Percentiles rank a stretch among this genome's conserved stretches.
phyloP scores from a whole-genome alignment of 176 grass and related monocot genomes.

The Poa pratensis region DNA sequence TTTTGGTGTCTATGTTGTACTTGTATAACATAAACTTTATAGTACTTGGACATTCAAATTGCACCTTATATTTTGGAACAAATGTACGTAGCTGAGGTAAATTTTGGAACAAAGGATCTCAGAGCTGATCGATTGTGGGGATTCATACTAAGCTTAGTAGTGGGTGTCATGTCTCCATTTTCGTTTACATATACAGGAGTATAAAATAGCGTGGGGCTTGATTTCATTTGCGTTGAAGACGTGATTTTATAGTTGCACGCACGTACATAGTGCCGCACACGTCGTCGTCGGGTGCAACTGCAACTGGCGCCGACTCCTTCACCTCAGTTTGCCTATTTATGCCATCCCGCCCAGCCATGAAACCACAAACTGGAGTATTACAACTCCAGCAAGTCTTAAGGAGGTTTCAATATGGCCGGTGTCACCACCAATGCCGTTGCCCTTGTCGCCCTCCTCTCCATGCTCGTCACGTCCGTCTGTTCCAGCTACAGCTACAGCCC shows the following conservation, averaged over 20 bases:
- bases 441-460: constrained; percentile 5
- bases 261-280: constrained; percentile 1
- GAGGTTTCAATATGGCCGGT: constrained; percentile 3
- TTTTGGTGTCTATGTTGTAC: too few relatives aligned
- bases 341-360: background rate
- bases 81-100: too few relatives aligned
- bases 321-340: constrained; percentile 32
- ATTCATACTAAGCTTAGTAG: too few relatives aligned
- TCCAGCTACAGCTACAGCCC: background rate
- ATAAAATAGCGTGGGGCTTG: too few relatives aligned
- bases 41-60: too few relatives aligned
- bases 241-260: constrained; percentile 14
- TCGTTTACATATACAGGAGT: too few relatives aligned
- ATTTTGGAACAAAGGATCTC: too few relatives aligned
- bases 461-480: constrained; percentile 18
- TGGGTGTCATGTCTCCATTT: too few relatives aligned
- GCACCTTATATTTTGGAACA: too few relatives aligned
- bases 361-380: background rate
- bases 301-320: constrained; percentile 5
- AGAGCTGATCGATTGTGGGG: too few relatives aligned
- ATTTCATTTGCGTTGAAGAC: too few relatives aligned
- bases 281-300: constrained; percentile 36
- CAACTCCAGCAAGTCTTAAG: background rate
- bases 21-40: too few relatives aligned
- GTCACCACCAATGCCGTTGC: constrained; percentile 5